A percentile compares a stretch with the other conserved stretches of the same genome.
Conservation (phyloP, 352 stramenopile species). For the Phytophthora meadii region DNA sequence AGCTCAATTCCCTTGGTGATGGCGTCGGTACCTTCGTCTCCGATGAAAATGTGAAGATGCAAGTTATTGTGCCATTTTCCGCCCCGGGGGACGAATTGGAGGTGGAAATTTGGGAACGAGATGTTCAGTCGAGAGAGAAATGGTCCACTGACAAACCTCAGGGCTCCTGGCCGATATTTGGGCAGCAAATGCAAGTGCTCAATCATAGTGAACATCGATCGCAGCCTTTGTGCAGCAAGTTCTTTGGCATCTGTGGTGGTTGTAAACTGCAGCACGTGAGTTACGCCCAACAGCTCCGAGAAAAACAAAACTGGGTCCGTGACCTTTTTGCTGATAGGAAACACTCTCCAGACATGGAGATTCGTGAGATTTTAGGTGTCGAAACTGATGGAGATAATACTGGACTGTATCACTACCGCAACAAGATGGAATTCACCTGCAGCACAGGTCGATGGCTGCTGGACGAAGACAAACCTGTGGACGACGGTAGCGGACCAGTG, state of each 20-base stretch:
- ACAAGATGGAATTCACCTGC: slow-evolving; percentile 89
- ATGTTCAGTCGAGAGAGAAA: slow-evolving; percentile 42
- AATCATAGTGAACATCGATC: slow-evolving; percentile 46
- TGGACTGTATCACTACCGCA: slow-evolving; percentile 64
- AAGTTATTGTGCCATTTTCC: slow-evolving; percentile 57
- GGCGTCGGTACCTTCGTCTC: slow-evolving; percentile 41
- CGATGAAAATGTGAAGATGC: slow-evolving; percentile 24
- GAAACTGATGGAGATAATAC: neutral
- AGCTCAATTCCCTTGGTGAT: slow-evolving; percentile 59
- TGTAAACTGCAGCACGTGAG: slow-evolving; percentile 73
- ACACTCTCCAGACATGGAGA: slow-evolving; percentile 42
- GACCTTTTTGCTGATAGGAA: slow-evolving; percentile 36
- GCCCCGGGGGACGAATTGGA: slow-evolving; percentile 57
- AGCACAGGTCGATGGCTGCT: slow-evolving; percentile 77
- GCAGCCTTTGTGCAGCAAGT: slow-evolving; percentile 52
- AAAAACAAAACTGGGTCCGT: slow-evolving; percentile 68
- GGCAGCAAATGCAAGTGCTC: slow-evolving; percentile 34
- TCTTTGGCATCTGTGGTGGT: slow-evolving; percentile 73
- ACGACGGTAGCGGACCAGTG: neutral
- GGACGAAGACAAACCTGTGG: slow-evolving; percentile 42
- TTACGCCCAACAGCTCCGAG: slow-evolving; percentile 62
- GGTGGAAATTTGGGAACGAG: slow-evolving; percentile 60
- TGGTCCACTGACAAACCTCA: slow-evolving; percentile 19
- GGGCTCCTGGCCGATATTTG: slow-evolving; percentile 45
- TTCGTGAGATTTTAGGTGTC: slow-evolving; percentile 53